Percentiles rank a stretch among this genome's conserved stretches.
Evolutionary conservation across 371 early-diverging fungal genomes (phyloP).

Genomic region (Basidiobolus heterosporus): DNA sequence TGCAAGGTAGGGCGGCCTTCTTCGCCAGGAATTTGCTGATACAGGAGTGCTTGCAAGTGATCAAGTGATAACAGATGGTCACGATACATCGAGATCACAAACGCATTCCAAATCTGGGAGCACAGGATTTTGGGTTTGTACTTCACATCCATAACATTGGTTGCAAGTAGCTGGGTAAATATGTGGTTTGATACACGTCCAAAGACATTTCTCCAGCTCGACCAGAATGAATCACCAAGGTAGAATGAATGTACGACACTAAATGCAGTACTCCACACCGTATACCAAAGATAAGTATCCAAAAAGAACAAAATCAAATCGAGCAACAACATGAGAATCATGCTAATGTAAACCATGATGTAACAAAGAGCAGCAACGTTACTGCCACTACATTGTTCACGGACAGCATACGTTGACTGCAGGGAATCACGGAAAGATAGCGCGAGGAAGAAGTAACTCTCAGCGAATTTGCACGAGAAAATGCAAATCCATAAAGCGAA

Average conservation of each 20-base stretch:
- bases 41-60: slow-evolving; percentile 58
- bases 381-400: slow-evolving; percentile 29
- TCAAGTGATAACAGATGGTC: slow-evolving; percentile 70
- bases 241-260: slow-evolving; percentile 65
- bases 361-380: slow-evolving; percentile 28
- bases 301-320: slow-evolving; percentile 68
- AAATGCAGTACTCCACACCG: slow-evolving; percentile 68
- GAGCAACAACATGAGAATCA: slow-evolving; percentile 60
- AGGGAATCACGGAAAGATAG: slow-evolving; percentile 70
- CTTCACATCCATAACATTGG: slow-evolving; percentile 50
- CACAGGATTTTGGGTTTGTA: slow-evolving; percentile 61
- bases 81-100: slow-evolving; percentile 72
- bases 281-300: slow-evolving; percentile 85
- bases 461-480: slow-evolving; percentile 60
- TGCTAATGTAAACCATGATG: slow-evolving; percentile 47
- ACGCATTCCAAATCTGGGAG: slow-evolving; percentile 78
- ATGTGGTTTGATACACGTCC: slow-evolving; percentile 72
- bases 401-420: slow-evolving; percentile 41
- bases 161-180: slow-evolving; percentile 59
- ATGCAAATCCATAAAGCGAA: slow-evolving; percentile 59
- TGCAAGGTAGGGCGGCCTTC: too few relatives aligned
- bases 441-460: slow-evolving; percentile 72
- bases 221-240: slow-evolving; percentile 71
- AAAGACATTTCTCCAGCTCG: slow-evolving; percentile 78
- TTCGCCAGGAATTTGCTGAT: slow-evolving; percentile 43